These are phyloP conservation scores for Lipomyces spencermartinsiae DNA, from an alignment of 805 yeast genomes.

Conservation along the genomic window DNA sequence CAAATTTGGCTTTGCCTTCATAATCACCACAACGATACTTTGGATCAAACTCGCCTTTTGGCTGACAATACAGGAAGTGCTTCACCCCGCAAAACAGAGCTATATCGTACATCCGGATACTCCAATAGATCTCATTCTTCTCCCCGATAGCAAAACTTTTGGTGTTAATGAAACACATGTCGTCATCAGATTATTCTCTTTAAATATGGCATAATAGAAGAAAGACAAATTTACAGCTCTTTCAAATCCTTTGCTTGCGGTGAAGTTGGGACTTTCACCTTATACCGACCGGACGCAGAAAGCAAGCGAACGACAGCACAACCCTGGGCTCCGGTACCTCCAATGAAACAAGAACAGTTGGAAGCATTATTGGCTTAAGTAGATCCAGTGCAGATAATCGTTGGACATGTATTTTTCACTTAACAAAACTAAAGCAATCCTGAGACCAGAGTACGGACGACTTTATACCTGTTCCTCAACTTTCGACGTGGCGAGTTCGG, in stretches of 20 bases:
- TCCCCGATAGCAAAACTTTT: background rate
- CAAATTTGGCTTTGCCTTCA: background rate
- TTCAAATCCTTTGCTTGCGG: background rate
- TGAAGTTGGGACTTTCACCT: background rate
- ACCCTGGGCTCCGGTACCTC: background rate
- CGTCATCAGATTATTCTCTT: background rate
- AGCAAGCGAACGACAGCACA: background rate
- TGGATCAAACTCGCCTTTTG: background rate
- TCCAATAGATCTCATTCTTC: slow-evolving; percentile 3
- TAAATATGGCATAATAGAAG: background rate
- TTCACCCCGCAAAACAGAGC: background rate
- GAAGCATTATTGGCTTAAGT: background rate
- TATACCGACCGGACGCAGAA: background rate
- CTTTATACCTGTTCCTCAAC: no score
- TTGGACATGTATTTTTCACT: no score
- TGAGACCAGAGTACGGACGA: no score
- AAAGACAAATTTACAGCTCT: background rate
- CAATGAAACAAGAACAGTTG: background rate
- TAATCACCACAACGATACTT: background rate
- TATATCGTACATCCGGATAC: background rate
- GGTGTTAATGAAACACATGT: background rate
- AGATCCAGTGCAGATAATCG: background rate
- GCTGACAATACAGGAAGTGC: background rate
- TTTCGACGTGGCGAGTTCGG: no score
- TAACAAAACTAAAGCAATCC: no score